Evolutionary conservation across 192 early-diverging fungal species (phyloP).

Genomic region (Umbelopsis sp.): DNA sequence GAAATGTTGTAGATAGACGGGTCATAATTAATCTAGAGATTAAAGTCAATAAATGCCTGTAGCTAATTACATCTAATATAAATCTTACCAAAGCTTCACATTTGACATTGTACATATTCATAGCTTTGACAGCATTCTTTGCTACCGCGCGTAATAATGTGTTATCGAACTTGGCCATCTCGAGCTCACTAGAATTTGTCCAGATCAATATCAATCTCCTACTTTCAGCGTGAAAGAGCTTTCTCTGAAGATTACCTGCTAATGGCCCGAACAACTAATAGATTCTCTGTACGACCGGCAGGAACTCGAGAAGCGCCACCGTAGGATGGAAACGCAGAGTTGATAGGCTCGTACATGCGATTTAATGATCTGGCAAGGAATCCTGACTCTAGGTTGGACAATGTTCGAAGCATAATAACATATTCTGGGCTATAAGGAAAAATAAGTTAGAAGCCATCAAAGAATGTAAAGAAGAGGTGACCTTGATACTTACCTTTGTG

Average conservation of each 20-base stretch:
- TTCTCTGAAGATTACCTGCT: conserved; percentile 46
- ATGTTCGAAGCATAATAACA: conserved; percentile 44
- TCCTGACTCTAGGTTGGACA: conserved; percentile 36
- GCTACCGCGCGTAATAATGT: conserved; percentile 50
- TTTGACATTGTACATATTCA: conserved; percentile 62
- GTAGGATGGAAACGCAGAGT: conserved; percentile 59
- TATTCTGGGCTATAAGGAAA: conserved; percentile 34
- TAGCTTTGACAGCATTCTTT: conserved; percentile 59
- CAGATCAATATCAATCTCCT: not conserved
- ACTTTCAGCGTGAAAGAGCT: not conserved
- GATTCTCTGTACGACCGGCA: conserved; percentile 55
- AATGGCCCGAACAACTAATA: conserved; percentile 58
- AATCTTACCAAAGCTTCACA: conserved; percentile 56
- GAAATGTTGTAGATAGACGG: conserved; percentile 39
- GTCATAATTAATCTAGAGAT: conserved; percentile 19
- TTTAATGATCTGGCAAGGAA: conserved; percentile 60
- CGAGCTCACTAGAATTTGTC: conserved; percentile 58
- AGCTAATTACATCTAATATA: not conserved
- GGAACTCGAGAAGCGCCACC: conserved; percentile 35
- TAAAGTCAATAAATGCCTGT: not conserved
- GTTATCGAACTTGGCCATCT: conserved; percentile 65
- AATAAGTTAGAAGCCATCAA: no score
- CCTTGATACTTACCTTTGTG: conserved; percentile 45
- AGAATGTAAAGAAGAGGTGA: not conserved
- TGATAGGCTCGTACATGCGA: conserved; percentile 66